These are phyloP conservation scores for Pseudocercospora crystallina DNA, from an alignment of 2,329 filamentous ascomycete species.

Conservation along the genomic window DNA sequence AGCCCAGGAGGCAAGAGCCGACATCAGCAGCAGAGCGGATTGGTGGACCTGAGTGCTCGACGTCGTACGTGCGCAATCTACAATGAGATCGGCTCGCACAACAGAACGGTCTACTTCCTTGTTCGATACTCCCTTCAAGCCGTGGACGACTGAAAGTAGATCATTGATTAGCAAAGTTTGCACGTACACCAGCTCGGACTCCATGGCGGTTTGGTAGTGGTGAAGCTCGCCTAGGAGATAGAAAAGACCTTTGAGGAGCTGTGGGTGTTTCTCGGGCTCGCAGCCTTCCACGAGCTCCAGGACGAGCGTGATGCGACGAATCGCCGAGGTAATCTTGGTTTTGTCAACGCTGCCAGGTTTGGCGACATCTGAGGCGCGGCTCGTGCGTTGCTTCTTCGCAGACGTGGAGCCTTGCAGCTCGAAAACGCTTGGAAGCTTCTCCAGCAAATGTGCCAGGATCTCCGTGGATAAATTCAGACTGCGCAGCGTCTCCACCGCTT, in stretches of 20 bases:
- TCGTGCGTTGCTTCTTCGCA: conserved; percentile 77
- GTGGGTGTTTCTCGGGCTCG: conserved; percentile 69
- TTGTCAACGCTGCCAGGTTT: conserved; percentile 62
- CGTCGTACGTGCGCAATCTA: conserved; percentile 90
- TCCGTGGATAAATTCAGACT: conserved; percentile 71
- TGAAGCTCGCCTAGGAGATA: conserved; percentile 83
- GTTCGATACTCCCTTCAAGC: conserved; percentile 55
- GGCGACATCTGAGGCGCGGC: conserved; percentile 60
- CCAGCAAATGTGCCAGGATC: conserved; percentile 70
- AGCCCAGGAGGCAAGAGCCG: conserved; percentile 79
- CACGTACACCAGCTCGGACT: conserved; percentile 85
- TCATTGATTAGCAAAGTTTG: conserved; percentile 81
- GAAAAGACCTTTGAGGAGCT: conserved; percentile 78
- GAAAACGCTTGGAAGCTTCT: conserved; percentile 70
- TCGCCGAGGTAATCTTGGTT: conserved; percentile 63
- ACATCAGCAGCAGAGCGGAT: conserved; percentile 81
- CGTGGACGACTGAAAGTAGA: conserved; percentile 79
- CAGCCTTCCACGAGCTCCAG: conserved; percentile 85
- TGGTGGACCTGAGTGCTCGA: conserved; percentile 93
- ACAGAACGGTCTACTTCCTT: conserved; percentile 69
- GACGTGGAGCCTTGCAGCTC: conserved; percentile 71
- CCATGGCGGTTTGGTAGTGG: conserved; percentile 75
- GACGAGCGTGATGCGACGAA: conserved; percentile 80
- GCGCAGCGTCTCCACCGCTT: conserved; percentile 71
- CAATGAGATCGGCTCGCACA: conserved; percentile 84